These are phyloP conservation scores for Letharia lupina DNA, from an alignment of 495 filamentous ascomycete genomes.

Conservation along the genomic window DNA sequence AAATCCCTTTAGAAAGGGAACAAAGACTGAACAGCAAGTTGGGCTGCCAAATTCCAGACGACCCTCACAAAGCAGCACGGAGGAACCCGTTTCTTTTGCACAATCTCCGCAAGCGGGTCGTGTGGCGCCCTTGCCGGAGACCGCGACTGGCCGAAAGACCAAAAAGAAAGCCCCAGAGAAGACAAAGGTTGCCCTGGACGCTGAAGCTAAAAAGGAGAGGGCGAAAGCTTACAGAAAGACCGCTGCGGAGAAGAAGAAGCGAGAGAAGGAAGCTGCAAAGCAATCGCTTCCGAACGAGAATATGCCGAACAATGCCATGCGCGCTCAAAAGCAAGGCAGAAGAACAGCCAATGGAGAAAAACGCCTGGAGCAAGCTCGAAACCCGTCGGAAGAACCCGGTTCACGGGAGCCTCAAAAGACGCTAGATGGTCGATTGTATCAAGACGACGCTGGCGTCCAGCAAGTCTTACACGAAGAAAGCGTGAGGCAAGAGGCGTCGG, in stretches of 20 bases:
- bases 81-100: not conserved
- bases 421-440: not conserved
- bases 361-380: not conserved
- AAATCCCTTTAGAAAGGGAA: not conserved
- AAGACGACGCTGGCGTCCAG: not conserved
- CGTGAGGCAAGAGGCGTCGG: not conserved
- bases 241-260: slow-evolving; percentile 6
- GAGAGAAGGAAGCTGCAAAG: not conserved
- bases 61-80: not conserved
- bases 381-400: not conserved
- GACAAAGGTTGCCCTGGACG: not conserved
- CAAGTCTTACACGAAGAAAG: not conserved
- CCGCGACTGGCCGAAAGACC: not conserved
- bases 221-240: not conserved
- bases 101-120: not conserved
- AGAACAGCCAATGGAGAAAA: not conserved
- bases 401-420: not conserved
- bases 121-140: not conserved
- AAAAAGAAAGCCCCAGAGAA: not conserved
- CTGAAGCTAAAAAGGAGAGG: not conserved
- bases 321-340: not conserved
- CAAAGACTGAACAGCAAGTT: not conserved
- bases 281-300: not conserved
- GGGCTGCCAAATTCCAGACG: not conserved
- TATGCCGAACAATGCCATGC: not conserved